A percentile compares a stretch with the other conserved stretches of the same genome.
Evolutionary conservation across 176 grass and related monocot species (phyloP).

Genomic region (Triticum dicoccoides): DNA sequence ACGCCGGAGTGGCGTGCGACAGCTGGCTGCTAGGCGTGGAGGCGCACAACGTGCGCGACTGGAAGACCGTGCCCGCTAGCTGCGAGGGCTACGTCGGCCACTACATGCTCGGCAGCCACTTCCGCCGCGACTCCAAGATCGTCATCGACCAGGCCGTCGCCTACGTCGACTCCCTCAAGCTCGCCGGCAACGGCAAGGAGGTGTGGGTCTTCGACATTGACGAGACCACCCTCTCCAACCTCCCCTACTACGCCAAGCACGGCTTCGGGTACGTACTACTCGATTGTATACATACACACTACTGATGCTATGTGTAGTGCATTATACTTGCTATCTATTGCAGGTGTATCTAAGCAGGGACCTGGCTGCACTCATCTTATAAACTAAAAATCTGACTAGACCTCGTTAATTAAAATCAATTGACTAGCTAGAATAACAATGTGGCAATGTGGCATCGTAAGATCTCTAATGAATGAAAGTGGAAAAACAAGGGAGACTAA

Average conservation of each 20-base stretch:
- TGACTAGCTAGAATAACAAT: too few species aligned
- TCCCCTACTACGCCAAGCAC: slow-evolving; percentile 52
- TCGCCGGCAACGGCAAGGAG: slow-evolving; percentile 51
- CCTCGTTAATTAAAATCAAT: too few species aligned
- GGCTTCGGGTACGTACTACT: slow-evolving; percentile 47
- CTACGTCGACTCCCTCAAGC: slow-evolving; percentile 27
- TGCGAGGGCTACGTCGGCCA: slow-evolving; percentile 46
- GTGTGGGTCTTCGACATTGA: slow-evolving; percentile 65
- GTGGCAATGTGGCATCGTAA: too few species aligned
- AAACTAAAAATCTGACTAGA: too few species aligned
- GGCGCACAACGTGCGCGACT: slow-evolving; percentile 44
- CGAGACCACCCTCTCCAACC: slow-evolving; percentile 58
- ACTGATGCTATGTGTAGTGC: too few species aligned
- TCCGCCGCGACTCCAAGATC: slow-evolving; percentile 38
- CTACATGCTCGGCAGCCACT: slow-evolving; percentile 54
- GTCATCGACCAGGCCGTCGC: slow-evolving; percentile 48
- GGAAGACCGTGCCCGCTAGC: slow-evolving; percentile 30
- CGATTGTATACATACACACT: too few species aligned
- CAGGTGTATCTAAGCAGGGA: too few species aligned
- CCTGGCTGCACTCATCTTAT: too few species aligned
- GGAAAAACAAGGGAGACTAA: too few species aligned
- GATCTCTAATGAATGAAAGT: too few species aligned
- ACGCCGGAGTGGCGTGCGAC: slow-evolving; percentile 25
- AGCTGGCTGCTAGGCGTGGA: slow-evolving; percentile 61
- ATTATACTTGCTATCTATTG: too few species aligned